phyloP scores from a whole-genome alignment of 2,329 filamentous ascomycete species.

The Knoxdaviesia proteae region DNA sequence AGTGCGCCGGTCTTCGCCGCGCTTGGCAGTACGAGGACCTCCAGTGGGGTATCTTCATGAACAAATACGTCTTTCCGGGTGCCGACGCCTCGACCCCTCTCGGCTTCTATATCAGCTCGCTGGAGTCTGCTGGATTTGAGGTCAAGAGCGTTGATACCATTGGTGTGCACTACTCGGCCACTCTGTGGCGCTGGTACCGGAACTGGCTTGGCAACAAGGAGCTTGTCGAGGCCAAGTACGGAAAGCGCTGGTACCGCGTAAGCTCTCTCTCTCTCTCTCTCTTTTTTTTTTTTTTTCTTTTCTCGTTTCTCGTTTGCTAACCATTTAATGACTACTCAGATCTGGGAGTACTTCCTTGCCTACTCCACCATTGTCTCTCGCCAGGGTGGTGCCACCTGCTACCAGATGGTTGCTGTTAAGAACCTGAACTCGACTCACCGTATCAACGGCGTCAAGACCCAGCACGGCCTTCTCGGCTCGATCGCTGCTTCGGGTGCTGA shows the following conservation, averaged over 20 bases:
- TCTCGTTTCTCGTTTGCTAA: constrained; percentile 1
- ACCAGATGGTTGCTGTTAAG: constrained; percentile 72
- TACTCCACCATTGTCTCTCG: constrained; percentile 68
- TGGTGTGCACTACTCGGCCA: constrained; percentile 91
- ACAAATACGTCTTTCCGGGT: constrained; percentile 97
- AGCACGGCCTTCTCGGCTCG: constrained; percentile 49
- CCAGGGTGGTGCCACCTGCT: constrained; percentile 70
- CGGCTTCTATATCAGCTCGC: constrained; percentile 63
- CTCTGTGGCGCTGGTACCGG: constrained; percentile 93
- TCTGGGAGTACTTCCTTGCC: constrained; percentile 83
- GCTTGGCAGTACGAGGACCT: constrained; percentile 96
- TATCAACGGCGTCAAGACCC: constrained; percentile 48
- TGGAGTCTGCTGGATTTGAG: constrained; percentile 65
- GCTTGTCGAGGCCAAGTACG: constrained; percentile 88
- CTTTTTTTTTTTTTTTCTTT: not conserved
- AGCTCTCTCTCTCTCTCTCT: constrained; percentile 13
- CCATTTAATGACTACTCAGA: constrained; percentile 23
- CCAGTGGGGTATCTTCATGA: constrained; percentile 98
- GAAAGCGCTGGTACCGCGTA: constrained; percentile 85
- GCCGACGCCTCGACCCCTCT: constrained; percentile 90
- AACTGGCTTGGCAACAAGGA: constrained; percentile 94
- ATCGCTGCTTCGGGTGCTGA: constrained; percentile 14
- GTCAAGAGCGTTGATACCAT: constrained; percentile 82
- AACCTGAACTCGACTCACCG: constrained; percentile 78
- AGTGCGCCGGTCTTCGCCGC: constrained; percentile 86